These are phyloP conservation scores for Lachnellula cervina DNA, from an alignment of 2,329 filamentous ascomycete genomes.

Conservation along the genomic window DNA sequence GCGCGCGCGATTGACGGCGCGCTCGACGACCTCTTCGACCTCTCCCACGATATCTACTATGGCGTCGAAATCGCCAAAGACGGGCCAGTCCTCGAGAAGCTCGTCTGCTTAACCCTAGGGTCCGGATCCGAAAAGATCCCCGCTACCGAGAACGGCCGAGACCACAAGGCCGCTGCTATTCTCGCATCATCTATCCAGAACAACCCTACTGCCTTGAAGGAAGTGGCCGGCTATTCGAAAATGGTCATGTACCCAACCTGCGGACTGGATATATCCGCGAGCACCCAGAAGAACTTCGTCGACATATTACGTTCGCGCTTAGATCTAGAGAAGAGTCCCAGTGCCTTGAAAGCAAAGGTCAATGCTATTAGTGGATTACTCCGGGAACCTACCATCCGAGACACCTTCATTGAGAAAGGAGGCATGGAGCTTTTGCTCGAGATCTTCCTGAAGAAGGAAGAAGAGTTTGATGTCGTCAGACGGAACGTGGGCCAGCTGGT, in stretches of 20 bases:
- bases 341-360: slow-evolving; percentile 34
- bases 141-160: slow-evolving; percentile 18
- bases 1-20: slow-evolving; percentile 26
- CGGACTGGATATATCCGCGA: not conserved
- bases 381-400: slow-evolving; percentile 47
- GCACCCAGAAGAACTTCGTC: slow-evolving; percentile 16
- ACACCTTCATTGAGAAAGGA: slow-evolving; percentile 48
- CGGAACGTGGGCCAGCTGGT: slow-evolving; percentile 54
- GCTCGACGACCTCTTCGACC: slow-evolving; percentile 54
- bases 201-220: slow-evolving; percentile 55
- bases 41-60: slow-evolving; percentile 67
- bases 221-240: slow-evolving; percentile 46
- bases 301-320: slow-evolving; percentile 23
- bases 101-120: slow-evolving; percentile 50
- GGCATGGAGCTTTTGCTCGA: slow-evolving; percentile 53
- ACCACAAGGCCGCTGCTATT: slow-evolving; percentile 48
- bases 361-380: slow-evolving; percentile 52
- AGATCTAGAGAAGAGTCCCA: slow-evolving; percentile 23
- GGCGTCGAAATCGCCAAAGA: slow-evolving; percentile 59
- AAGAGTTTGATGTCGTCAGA: slow-evolving; percentile 46
- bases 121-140: slow-evolving; percentile 19
- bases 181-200: slow-evolving; percentile 58
- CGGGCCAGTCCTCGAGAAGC: slow-evolving; percentile 45
- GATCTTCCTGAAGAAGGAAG: slow-evolving; percentile 44
- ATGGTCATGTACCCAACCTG: slow-evolving; percentile 27